phyloP scores from a whole-genome alignment of 306 rosid species.

The Cyamopsis tetragonoloba region DNA sequence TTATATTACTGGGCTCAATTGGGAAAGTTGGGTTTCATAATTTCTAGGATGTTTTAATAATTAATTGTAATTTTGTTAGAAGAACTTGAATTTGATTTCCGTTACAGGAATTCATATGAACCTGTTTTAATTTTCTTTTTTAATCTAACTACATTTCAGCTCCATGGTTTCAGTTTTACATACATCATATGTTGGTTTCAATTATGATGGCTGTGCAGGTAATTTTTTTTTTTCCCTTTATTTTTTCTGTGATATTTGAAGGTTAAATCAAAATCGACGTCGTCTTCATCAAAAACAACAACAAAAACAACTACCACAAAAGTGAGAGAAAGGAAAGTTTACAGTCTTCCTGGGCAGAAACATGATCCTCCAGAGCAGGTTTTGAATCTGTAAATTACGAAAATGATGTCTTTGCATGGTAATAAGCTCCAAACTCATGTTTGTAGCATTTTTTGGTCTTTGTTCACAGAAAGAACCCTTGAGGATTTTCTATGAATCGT shows the following conservation, averaged over 20 bases:
- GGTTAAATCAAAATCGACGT: conserved; percentile 53
- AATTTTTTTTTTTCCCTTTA: background rate
- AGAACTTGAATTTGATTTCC: conserved; percentile 1
- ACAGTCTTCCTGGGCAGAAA: conserved; percentile 78
- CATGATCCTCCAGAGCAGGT: conserved; percentile 96
- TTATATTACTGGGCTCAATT: background rate
- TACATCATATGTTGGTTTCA: conserved; percentile 12
- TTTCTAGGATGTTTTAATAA: background rate
- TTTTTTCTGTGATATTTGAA: conserved; percentile 52
- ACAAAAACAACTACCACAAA: conserved; percentile 39
- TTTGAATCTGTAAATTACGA: background rate
- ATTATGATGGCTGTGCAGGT: conserved; percentile 6
- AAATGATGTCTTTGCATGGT: background rate
- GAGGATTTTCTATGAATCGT: conserved; percentile 80
- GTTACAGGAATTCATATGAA: background rate
- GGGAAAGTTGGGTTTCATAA: background rate
- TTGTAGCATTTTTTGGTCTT: conserved; percentile 19
- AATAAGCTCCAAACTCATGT: conserved; percentile 7
- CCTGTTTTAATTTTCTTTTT: background rate
- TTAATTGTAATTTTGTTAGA: background rate
- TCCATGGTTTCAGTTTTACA: background rate
- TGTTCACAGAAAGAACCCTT: conserved; percentile 86
- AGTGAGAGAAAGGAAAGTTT: conserved; percentile 74
- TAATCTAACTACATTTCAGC: background rate
- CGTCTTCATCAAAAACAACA: conserved; percentile 39